Base-by-base conservation (phyloP, 225 moss, liverwort and hornwort species). In the Takakia lepidozioides region DNA sequence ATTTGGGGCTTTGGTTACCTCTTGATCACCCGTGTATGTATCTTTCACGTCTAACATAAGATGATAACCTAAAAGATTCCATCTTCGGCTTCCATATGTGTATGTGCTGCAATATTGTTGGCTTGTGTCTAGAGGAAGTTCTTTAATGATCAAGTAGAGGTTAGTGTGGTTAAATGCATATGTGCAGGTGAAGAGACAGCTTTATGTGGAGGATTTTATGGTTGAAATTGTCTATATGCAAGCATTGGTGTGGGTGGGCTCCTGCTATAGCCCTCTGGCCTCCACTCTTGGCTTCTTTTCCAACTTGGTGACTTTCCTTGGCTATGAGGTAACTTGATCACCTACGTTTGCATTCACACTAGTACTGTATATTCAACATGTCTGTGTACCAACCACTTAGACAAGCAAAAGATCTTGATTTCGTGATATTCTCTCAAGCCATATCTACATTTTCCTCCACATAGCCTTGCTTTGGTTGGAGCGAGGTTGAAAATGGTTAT, bases 141-240 rank as follows among this genome's bases (percentile, higher is more conserved):
- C n/a, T n/a, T n/a, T n/a, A n/a, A n/a, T n/a, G n/a, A n/a, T n/a
- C n/a, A n/a, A n/a, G n/a, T n/a, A n/a, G n/a, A n/a, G n/a, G n/a
- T n/a, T n/a, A n/a, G n/a, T n/a, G n/a, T n/a, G n/a, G 51, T 13
- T 58, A 61, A 54, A 68, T 69, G 61, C 39, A 46, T 37, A 13
- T 7, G 25, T 72, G 48, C 49, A 93, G 93, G 73, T 49, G 37
- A 86, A 79, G 59, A 51, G 78, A 36, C 70, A 78, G 14, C 46
- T 93, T 28, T 70, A 69, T 10, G 69, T 93, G 23, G 86, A 83
- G 29, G 81, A 86, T 37, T 73, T 93, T 57, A 78, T 81, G 3
- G 83, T 93, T 0, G 81, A 88, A 46, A 69, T 93, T 20, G 88
- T 84, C 1, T 88, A 81, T 19, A 57, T 83, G n/a, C 93, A 93